Evolutionary conservation across 2,329 filamentous ascomycete species (phyloP).

Genomic region (Calonectria naviculata): DNA sequence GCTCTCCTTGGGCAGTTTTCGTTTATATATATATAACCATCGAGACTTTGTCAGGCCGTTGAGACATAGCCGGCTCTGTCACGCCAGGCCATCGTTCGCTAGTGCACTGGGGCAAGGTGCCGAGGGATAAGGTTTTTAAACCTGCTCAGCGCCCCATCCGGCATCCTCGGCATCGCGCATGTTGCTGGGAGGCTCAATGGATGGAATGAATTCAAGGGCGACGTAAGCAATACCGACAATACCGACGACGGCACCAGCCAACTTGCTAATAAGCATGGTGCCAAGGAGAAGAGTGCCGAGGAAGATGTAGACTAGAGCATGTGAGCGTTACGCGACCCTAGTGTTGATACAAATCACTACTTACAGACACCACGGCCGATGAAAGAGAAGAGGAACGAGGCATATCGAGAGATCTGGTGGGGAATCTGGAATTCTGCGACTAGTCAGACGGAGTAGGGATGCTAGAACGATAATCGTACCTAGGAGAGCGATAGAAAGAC

Average conservation of each 20-base stretch:
- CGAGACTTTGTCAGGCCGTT: background rate
- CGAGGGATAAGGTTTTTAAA: conserved; percentile 56
- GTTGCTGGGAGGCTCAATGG: conserved; percentile 83
- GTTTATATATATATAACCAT: background rate
- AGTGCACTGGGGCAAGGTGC: conserved; percentile 4
- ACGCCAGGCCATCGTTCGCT: background rate
- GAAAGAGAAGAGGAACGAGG: conserved; percentile 98
- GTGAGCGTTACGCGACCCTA: conserved; percentile 11
- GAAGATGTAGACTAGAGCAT: conserved; percentile 88
- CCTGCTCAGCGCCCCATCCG: conserved; percentile 82
- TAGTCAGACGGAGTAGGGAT: conserved; percentile 33
- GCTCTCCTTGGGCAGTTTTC: background rate
- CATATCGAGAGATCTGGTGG: conserved; percentile 91
- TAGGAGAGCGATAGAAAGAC: conserved; percentile 78
- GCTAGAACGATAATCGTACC: conserved; percentile 49
- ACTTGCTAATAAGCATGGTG: conserved; percentile 71
- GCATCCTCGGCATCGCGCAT: conserved; percentile 80
- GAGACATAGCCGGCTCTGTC: background rate
- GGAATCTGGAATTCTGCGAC: conserved; percentile 89
- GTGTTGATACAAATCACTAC: conserved; percentile 49
- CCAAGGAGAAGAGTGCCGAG: conserved; percentile 87
- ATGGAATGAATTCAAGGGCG: conserved; percentile 80
- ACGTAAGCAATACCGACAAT: conserved; percentile 83
- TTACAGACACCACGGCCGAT: conserved; percentile 93
- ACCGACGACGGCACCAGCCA: conserved; percentile 83